Evolutionary conservation across 139 green algal species (phyloP).

Genomic region (Auxenochlorella pyrenoidosa): DNA sequence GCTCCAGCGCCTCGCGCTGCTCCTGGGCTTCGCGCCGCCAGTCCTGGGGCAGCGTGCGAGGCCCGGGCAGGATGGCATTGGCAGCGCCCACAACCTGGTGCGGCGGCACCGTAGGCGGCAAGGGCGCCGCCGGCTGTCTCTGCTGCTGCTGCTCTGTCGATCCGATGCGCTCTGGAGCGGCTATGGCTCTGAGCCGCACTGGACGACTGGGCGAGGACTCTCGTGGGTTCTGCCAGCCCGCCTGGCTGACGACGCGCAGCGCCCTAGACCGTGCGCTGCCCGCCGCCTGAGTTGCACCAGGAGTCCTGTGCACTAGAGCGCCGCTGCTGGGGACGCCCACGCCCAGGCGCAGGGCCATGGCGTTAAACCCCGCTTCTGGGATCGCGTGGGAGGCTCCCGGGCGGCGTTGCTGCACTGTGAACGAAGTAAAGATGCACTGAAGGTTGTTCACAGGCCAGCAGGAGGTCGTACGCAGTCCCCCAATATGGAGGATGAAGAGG

Average conservation of each 20-base stretch:
- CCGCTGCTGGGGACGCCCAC: neutral
- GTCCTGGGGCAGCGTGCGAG: neutral
- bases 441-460: too few relatives aligned
- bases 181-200: neutral
- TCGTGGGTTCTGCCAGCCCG: too few relatives aligned
- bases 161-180: conserved; percentile 1
- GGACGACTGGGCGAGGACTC: too few relatives aligned
- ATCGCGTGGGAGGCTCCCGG: too few relatives aligned
- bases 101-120: neutral
- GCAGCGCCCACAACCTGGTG: neutral
- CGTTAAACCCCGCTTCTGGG: neutral
- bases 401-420: too few relatives aligned
- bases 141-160: too few relatives aligned
- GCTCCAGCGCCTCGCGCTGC: conserved; percentile 7
- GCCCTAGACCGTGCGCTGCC: too few relatives aligned
- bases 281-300: neutral
- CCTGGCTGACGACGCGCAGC: too few relatives aligned
- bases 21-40: neutral
- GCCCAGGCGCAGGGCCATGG: neutral
- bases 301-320: neutral
- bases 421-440: too few relatives aligned
- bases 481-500: too few relatives aligned
- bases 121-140: neutral
- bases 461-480: too few relatives aligned
- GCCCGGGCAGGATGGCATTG: conserved; percentile 6